Evolutionary conservation across 2,329 filamentous ascomycete genomes (phyloP).

Genomic region (Gliomastix tumulicola): DNA sequence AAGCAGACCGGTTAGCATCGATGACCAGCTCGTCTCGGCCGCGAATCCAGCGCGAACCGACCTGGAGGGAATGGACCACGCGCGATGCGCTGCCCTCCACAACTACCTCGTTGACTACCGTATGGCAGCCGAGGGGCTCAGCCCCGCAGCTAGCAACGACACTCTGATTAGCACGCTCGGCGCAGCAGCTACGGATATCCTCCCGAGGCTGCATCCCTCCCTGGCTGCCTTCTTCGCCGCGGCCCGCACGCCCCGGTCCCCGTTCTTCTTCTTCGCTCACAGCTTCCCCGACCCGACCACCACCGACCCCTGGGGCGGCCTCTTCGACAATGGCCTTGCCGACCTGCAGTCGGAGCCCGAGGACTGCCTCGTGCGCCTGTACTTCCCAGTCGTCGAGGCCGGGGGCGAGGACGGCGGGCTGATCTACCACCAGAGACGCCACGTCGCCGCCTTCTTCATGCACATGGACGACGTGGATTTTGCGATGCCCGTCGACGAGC

Average conservation of each 20-base stretch:
- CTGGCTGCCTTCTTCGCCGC: constrained; percentile 10
- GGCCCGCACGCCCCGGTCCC: constrained; percentile 9
- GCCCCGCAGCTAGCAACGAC: constrained; percentile 6
- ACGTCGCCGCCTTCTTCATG: constrained; percentile 13
- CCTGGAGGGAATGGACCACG: constrained; percentile 14
- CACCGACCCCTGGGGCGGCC: no score
- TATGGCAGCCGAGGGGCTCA: constrained; percentile 13
- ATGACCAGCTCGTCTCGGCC: constrained; percentile 15
- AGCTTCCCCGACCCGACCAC: constrained; percentile 8
- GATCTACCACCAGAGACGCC: constrained; percentile 17
- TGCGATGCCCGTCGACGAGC: constrained; percentile 10
- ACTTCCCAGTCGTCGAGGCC: constrained; percentile 10
- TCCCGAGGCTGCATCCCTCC: constrained; percentile 14
- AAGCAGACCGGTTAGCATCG: no score
- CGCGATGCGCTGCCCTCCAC: constrained; percentile 20
- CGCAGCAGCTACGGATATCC: constrained; percentile 12
- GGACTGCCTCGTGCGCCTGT: constrained; percentile 15
- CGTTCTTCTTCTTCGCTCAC: constrained; percentile 14
- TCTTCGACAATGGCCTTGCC: constrained; percentile 13
- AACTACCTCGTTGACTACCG: constrained; percentile 20
- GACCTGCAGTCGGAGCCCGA: constrained; percentile 13
- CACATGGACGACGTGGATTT: constrained; percentile 12
- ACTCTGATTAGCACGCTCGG: constrained; percentile 13
- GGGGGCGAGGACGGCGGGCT: constrained; percentile 14
- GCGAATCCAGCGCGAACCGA: constrained; percentile 15